phyloP scores from a whole-genome alignment of 2,329 filamentous ascomycete genomes.

The Penicillium aurantiogriseum region DNA sequence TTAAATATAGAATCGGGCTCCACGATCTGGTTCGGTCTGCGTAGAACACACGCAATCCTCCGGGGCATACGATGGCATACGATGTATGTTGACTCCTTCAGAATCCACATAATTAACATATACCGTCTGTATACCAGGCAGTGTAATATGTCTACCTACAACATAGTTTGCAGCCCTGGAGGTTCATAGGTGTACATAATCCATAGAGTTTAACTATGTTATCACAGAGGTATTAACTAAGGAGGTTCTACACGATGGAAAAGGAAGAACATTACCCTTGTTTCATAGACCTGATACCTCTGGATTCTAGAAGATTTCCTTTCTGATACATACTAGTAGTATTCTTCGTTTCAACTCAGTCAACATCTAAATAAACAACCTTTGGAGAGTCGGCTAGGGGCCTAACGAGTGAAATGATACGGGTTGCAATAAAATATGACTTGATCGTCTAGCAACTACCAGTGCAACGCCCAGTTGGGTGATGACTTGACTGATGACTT shows the following conservation, averaged over 20 bases:
- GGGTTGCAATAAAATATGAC: background rate
- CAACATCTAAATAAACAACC: background rate
- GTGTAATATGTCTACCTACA: background rate
- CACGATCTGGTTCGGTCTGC: background rate
- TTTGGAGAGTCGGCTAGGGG: background rate
- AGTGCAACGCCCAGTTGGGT: background rate
- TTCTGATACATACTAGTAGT: background rate
- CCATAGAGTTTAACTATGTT: no score
- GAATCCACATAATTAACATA: background rate
- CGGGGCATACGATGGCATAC: background rate
- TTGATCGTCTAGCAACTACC: background rate
- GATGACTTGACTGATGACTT: background rate
- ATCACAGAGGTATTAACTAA: background rate
- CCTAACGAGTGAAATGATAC: background rate
- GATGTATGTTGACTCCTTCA: background rate
- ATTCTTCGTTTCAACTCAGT: background rate
- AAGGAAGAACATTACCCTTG: background rate
- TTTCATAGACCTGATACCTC: background rate
- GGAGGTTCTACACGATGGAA: background rate
- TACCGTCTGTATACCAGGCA: background rate
- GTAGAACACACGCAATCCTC: background rate
- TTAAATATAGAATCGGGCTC: conserved; percentile 14
- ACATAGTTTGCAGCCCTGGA: background rate
- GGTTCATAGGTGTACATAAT: no score
- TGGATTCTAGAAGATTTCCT: background rate